Evolutionary conservation across 2,329 filamentous ascomycete species (phyloP).

Genomic region (Claviceps sp.): DNA sequence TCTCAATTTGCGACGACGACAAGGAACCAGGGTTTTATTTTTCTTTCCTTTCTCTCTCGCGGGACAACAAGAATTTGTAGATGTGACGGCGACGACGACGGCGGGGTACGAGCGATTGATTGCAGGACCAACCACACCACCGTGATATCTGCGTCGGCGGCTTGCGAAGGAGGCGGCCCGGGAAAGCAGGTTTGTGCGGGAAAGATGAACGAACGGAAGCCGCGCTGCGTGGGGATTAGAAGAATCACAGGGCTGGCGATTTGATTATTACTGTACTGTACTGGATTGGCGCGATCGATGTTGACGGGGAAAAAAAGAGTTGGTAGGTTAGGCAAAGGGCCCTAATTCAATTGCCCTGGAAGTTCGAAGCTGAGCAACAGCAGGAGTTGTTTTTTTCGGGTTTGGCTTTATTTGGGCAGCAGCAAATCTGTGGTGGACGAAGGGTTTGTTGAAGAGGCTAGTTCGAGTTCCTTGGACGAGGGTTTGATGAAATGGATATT

Average conservation of each 20-base stretch:
- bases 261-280: too few relatives aligned
- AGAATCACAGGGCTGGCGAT: too few relatives aligned
- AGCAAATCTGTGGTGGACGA: too few relatives aligned
- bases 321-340: too few relatives aligned
- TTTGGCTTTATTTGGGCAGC: too few relatives aligned
- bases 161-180: not conserved
- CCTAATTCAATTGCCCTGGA: too few relatives aligned
- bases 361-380: too few relatives aligned
- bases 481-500: constrained; percentile 1
- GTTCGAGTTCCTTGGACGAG: not conserved
- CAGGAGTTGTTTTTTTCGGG: too few relatives aligned
- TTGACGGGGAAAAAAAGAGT: not conserved
- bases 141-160: constrained; percentile 1
- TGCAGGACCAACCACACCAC: constrained; percentile 2
- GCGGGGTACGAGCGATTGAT: not conserved
- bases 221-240: not conserved
- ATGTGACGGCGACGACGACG: not conserved
- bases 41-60: not conserved
- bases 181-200: not conserved
- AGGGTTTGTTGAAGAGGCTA: not conserved
- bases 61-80: not conserved
- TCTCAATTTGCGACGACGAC: not conserved
- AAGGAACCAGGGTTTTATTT: not conserved
- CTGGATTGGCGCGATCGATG: too few relatives aligned
- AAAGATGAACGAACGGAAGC: not conserved